Evolutionary conservation across 75 land plant genomes (phyloP).

Genomic region (Selaginella moellendorffii): DNA sequence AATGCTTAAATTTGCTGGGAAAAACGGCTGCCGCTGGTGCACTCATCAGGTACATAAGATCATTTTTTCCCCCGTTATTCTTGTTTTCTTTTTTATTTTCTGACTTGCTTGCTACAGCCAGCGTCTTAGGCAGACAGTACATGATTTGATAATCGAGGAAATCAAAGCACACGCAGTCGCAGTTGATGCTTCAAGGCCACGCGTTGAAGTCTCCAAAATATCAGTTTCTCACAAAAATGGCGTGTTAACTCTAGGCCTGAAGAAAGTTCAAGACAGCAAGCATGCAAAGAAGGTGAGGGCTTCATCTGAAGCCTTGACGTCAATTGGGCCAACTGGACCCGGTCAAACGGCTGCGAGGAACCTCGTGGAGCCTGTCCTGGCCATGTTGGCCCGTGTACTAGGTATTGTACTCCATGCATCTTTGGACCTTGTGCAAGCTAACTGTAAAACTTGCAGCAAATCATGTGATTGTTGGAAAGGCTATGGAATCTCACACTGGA

Average conservation of each 20-base stretch:
- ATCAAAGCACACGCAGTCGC: conserved; percentile 65
- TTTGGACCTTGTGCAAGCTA: neutral
- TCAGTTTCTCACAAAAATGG: neutral
- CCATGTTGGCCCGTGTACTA: conserved; percentile 42
- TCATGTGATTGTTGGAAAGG: conserved; percentile 88
- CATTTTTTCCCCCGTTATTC: neutral
- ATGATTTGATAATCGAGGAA: conserved; percentile 81
- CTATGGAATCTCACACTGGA: conserved; percentile 52
- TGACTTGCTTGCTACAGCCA: conserved; percentile 43
- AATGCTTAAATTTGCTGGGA: conserved; percentile 74
- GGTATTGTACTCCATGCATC: conserved; percentile 25
- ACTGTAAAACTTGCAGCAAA: conserved; percentile 38
- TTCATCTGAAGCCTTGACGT: conserved; percentile 3
- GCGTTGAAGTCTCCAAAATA: conserved; percentile 5
- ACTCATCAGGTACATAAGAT: conserved; percentile 50
- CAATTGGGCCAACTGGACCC: conserved; percentile 56
- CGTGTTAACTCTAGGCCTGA: neutral
- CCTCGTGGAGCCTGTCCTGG: conserved; percentile 62
- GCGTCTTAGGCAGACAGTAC: conserved; percentile 74
- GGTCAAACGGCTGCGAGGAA: conserved; percentile 69
- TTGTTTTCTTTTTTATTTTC: conserved; percentile 11
- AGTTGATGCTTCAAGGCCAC: conserved; percentile 35
- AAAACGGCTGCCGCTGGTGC: conserved; percentile 98
- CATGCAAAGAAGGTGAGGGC: neutral
- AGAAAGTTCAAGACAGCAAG: neutral